Evolutionary conservation across 1,139 yeast species (phyloP), one percentile per base, ranked within the genome.

Genomic region (Candida neerlandica): DNA sequence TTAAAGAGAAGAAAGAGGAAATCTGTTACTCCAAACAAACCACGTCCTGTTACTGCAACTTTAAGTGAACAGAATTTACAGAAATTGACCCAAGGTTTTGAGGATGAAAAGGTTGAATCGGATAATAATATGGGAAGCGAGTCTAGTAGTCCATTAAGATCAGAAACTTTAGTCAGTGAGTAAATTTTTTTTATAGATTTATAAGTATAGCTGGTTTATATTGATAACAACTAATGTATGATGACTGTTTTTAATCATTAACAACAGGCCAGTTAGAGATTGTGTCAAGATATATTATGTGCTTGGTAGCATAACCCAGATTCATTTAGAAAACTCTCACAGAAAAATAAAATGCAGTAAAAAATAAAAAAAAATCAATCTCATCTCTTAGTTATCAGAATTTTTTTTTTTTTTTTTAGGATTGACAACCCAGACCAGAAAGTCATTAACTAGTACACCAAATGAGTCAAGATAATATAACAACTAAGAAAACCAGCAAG

Each of bases 1-100:
- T 63, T 63, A 50, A 73, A 69, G 50, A 71, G 78, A 48, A 65
- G 65, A 51, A 76, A 69, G 38, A 59, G 78, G 45, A 65, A 76
- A 51, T 65, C 62, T n/a, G 11, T 38, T 19, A 23, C 34, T 16
- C 7, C 44, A 43, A 30, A 16, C n/a, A 66, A 76, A 51, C 65
- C 62, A 30, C 26, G 35, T 29, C 19, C 15, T 14, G 44, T 53
- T 3, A 47, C 51, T 14, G 46, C 50, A 9, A 51, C 63, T 43
- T 55, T 69, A 35, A 68, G 67, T 48, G 73, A 67, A 49, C 68
- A 59, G 47, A 69, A 68, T 47, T 61, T 69, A 42, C 58, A 60
- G 42, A 57, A 59, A 42, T 56, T 67, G 18, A 47, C 46, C 9
- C 33, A 43, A 23, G 56, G 53, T 16, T 42, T 47, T 45, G 49